phyloP scores from a whole-genome alignment of 345 rosid species.

The Clausena lansium region DNA sequence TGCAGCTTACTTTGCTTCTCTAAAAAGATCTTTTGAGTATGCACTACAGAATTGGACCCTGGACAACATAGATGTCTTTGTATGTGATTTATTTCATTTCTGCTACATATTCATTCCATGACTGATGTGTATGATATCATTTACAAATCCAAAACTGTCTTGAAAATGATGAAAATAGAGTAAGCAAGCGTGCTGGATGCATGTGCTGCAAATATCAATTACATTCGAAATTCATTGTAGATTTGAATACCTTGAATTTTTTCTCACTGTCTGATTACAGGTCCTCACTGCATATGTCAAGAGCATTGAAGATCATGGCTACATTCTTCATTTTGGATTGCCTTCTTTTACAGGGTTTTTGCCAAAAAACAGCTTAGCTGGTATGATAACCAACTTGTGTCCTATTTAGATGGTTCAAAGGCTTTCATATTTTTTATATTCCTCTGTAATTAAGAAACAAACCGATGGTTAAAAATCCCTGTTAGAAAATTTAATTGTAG shows the following conservation, averaged over 20 bases:
- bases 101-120: not conserved
- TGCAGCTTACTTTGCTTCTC: slow-evolving; percentile 3
- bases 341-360: slow-evolving; percentile 80
- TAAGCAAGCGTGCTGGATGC: not conserved
- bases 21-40: not conserved
- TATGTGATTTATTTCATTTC: not conserved
- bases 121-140: not conserved
- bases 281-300: slow-evolving; percentile 70
- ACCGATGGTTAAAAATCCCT: too few species aligned
- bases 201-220: not conserved
- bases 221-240: not conserved
- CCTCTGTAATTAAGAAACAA: not conserved
- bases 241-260: not conserved
- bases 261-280: slow-evolving; percentile 36
- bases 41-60: not conserved
- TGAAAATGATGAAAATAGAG: not conserved
- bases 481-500: not conserved
- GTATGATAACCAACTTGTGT: slow-evolving; percentile 25
- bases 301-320: slow-evolving; percentile 97
- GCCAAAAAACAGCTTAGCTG: slow-evolving; percentile 48
- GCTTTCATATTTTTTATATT: not conserved
- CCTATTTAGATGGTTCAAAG: not conserved
- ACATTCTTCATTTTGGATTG: slow-evolving; percentile 84
- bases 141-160: not conserved
- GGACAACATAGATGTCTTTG: not conserved